Conservation (phyloP, 2,329 filamentous ascomycete genomes). For the Claviceps sp. region DNA sequence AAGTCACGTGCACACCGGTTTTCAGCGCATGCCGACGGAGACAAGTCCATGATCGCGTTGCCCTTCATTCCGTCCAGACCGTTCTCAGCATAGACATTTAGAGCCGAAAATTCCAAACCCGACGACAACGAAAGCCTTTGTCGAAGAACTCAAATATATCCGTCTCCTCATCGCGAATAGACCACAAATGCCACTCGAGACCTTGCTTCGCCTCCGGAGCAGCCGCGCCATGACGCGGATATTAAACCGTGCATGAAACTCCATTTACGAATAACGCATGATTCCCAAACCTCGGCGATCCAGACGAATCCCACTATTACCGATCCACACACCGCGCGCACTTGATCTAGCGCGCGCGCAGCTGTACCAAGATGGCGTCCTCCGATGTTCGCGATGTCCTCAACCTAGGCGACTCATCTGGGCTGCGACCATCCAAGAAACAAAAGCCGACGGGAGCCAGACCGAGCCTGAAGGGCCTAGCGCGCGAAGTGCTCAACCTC, state of each 20-base stretch:
- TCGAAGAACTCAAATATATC: too few relatives aligned
- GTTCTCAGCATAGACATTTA: neutral
- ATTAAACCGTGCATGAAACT: neutral
- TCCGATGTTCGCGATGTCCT: constrained; percentile 81
- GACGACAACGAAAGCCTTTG: neutral
- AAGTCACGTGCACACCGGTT: constrained; percentile 12
- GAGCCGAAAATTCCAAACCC: too few relatives aligned
- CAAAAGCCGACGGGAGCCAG: constrained; percentile 51
- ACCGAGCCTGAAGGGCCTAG: constrained; percentile 48
- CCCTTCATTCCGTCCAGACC: neutral
- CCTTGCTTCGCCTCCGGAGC: neutral
- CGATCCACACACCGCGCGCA: too few relatives aligned
- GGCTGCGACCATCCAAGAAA: constrained; percentile 55
- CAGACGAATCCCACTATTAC: too few relatives aligned
- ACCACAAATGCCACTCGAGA: neutral
- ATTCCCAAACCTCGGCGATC: too few relatives aligned
- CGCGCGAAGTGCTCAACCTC: constrained; percentile 51
- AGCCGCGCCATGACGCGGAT: neutral
- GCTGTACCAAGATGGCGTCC: constrained; percentile 43
- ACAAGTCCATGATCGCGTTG: too few relatives aligned
- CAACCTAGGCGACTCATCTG: constrained; percentile 52
- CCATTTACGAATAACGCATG: too few relatives aligned
- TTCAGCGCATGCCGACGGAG: neutral
- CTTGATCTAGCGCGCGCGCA: too few relatives aligned
- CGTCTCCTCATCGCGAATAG: neutral